A percentile compares a stretch with the other conserved stretches of the same genome.
These are phyloP conservation scores for Haematococcus lacustris DNA, from an alignment of 139 green algal genomes.

Conservation along the genomic window DNA sequence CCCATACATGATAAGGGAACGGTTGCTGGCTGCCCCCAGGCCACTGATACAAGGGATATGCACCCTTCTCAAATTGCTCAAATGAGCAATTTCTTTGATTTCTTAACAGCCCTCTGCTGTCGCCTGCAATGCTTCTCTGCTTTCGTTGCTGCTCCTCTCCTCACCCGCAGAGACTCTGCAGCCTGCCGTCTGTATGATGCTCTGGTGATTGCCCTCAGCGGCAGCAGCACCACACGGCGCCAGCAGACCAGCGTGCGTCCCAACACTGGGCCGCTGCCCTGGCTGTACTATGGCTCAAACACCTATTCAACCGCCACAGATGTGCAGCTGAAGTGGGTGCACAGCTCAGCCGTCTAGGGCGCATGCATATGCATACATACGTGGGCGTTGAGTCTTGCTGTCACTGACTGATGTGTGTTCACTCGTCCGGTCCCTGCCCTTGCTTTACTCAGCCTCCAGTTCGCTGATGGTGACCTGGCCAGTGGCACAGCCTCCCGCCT, in stretches of 20 bases:
- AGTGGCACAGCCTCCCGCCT: slow-evolving; percentile 9
- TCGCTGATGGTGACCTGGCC: slow-evolving; percentile 12
- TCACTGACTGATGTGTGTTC: not conserved
- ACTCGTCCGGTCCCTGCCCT: too few relatives aligned
- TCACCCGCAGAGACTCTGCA: not conserved
- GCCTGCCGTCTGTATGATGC: not conserved
- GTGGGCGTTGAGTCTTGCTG: too few relatives aligned
- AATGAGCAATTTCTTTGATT: not conserved
- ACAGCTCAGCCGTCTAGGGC: not conserved
- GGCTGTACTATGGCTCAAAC: slow-evolving; percentile 41
- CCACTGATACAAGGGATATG: too few relatives aligned
- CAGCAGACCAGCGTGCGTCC: not conserved
- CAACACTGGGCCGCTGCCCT: slow-evolving; percentile 34
- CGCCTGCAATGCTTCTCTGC: too few relatives aligned
- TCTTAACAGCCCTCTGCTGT: too few relatives aligned
- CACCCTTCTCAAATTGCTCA: too few relatives aligned
- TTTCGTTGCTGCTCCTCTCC: too few relatives aligned
- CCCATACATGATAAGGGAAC: too few relatives aligned
- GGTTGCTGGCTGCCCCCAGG: too few relatives aligned
- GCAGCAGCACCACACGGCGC: not conserved
- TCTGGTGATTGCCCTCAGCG: not conserved
- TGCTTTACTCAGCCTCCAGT: slow-evolving; percentile 22
- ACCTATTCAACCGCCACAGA: slow-evolving; percentile 26
- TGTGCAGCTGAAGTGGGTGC: slow-evolving; percentile 32
- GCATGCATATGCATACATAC: not conserved